A percentile compares a stretch with the other conserved stretches of the same genome.
These are phyloP conservation scores for Vinca minor DNA, from an alignment of 257 asterid species.

Conservation along the genomic window DNA sequence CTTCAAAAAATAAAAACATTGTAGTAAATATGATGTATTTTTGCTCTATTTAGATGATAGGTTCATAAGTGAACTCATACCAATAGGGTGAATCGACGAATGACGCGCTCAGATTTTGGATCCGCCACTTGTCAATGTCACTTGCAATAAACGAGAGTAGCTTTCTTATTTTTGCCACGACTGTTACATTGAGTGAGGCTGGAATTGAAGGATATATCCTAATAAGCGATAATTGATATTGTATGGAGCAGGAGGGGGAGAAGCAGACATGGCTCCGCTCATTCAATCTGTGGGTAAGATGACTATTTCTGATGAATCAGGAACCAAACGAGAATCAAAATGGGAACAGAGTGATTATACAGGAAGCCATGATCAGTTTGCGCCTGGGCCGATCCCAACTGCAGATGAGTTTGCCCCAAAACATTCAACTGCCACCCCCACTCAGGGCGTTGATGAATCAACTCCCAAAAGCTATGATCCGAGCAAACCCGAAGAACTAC, in stretches of 20 bases:
- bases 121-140: no score
- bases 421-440: conserved; percentile 5
- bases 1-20: no score
- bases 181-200: no score
- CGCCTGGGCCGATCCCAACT: conserved; percentile 26
- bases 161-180: no score
- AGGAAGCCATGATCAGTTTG: conserved; percentile 54
- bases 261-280: conserved; percentile 39
- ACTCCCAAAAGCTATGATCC: conserved; percentile 23
- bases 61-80: no score
- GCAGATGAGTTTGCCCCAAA: conserved; percentile 7
- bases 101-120: no score
- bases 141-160: no score
- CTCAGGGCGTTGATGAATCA: conserved; percentile 13
- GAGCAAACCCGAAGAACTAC: conserved; percentile 24
- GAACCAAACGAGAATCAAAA: not conserved
- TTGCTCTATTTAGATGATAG: no score
- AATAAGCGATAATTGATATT: not conserved
- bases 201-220: no score
- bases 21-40: no score
- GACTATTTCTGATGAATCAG: conserved; percentile 18
- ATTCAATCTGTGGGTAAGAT: conserved; percentile 28
- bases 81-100: no score
- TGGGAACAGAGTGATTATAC: conserved; percentile 15
- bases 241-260: conserved; percentile 33